Conservation (phyloP, 192 early-diverging fungal species). For the Backusella liffmaniae region DNA sequence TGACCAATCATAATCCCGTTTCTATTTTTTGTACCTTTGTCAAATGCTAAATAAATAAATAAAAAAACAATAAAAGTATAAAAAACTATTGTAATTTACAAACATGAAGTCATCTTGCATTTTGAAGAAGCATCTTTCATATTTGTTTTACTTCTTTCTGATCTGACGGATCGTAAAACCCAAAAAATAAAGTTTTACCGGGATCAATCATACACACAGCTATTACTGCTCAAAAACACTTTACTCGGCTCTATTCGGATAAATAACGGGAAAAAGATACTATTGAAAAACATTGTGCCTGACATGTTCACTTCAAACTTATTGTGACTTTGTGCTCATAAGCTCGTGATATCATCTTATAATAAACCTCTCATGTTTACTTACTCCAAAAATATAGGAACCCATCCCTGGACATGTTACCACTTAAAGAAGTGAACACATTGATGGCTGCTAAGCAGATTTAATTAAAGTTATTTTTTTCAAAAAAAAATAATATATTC, state of each 20-base stretch:
- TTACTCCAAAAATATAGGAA: not conserved
- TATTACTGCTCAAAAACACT: not conserved
- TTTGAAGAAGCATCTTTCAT: not conserved
- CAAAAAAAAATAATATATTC: not conserved
- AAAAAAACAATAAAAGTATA: not conserved
- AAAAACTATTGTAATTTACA: not conserved
- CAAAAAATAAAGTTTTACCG: not conserved
- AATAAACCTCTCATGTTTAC: not conserved
- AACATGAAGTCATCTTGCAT: not conserved
- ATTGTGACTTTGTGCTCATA: not conserved
- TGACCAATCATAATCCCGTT: not conserved
- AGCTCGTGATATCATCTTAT: not conserved
- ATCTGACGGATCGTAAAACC: not conserved
- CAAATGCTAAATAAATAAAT: slow-evolving; percentile 6
- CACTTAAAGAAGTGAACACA: slow-evolving; percentile 1
- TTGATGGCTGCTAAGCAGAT: not conserved
- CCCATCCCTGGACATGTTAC: not conserved
- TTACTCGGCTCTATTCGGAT: not conserved
- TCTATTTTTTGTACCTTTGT: not conserved
- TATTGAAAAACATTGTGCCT: not conserved
- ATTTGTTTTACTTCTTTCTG: not conserved
- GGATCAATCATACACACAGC: not conserved
- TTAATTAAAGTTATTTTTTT: not conserved
- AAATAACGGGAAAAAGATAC: not conserved
- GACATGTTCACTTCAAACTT: not conserved